phyloP scores from a whole-genome alignment of 768 basidiomycete genomes.

The Pholiota molesta region DNA sequence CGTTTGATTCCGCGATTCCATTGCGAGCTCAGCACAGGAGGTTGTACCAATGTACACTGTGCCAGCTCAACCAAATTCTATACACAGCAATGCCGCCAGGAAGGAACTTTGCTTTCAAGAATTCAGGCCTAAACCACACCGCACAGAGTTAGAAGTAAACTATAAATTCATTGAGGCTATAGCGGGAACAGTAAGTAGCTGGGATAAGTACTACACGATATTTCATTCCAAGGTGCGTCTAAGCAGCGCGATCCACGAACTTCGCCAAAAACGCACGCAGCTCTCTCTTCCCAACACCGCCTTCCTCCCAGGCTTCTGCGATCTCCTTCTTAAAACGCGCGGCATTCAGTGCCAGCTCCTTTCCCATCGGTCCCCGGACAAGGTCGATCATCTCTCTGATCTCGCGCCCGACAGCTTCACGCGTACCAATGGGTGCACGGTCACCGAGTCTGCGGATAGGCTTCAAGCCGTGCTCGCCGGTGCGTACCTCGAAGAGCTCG shows the following conservation, averaged over 20 bases:
- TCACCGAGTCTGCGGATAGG: conserved; percentile 10
- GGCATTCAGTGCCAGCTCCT: not conserved
- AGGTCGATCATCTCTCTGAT: conserved; percentile 3
- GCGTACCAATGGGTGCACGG: conserved; percentile 12
- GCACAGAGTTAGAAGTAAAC: no score
- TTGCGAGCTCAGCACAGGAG: no score
- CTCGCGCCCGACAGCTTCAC: conserved; percentile 17
- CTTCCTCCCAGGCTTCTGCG: conserved; percentile 4
- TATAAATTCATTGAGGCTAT: no score
- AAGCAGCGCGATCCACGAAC: not conserved
- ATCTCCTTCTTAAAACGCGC: conserved; percentile 2
- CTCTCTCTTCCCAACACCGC: not conserved
- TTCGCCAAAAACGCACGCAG: conserved; percentile 9
- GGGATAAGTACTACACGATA: no score
- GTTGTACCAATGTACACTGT: no score
- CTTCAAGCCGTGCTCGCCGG: conserved; percentile 15
- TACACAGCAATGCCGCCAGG: no score
- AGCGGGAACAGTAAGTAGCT: no score
- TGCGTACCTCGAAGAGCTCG: conserved; percentile 20
- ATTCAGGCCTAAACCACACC: no score
- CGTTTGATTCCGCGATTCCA: no score
- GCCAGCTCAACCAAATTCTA: no score
- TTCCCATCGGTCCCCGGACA: not conserved
- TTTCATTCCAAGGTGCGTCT: no score
- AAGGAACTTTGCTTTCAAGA: no score